Evolutionary conservation across 192 early-diverging fungal genomes (phyloP).

Genomic region (Neocallimastix lanati): DNA sequence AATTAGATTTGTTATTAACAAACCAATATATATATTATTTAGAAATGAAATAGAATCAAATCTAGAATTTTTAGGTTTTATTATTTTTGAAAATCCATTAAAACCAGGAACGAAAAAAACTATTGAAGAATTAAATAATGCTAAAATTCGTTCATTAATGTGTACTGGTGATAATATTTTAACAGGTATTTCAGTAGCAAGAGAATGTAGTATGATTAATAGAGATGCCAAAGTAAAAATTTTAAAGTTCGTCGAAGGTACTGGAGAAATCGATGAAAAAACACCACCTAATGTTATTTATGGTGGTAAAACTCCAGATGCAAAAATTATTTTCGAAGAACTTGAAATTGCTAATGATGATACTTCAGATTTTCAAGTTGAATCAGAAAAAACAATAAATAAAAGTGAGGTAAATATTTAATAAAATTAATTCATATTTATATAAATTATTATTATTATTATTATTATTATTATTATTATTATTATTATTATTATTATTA

Average conservation of each 20-base stretch:
- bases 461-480: too few relatives aligned
- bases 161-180: conserved; percentile 95
- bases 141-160: conserved; percentile 88
- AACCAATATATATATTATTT: background rate
- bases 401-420: too few relatives aligned
- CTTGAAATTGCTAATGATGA: background rate
- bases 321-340: background rate
- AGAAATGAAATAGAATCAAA: conserved; percentile 73
- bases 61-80: conserved; percentile 79
- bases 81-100: conserved; percentile 98
- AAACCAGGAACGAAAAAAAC: conserved; percentile 70
- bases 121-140: conserved; percentile 54
- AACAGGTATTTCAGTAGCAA: conserved; percentile 83
- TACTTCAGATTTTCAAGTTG: too few relatives aligned
- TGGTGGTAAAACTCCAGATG: background rate
- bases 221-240: conserved; percentile 54
- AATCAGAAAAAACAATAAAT: too few relatives aligned
- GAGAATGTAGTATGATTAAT: conserved; percentile 81
- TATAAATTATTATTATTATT: too few relatives aligned
- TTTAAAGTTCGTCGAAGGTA: conserved; percentile 44
- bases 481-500: too few relatives aligned
- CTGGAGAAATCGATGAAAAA: conserved; percentile 2
- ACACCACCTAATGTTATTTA: background rate
- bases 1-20: too few relatives aligned
- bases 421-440: too few relatives aligned